Conservation (phyloP, 768 basidiomycete species). For the Leccinum rimulosum region DNA sequence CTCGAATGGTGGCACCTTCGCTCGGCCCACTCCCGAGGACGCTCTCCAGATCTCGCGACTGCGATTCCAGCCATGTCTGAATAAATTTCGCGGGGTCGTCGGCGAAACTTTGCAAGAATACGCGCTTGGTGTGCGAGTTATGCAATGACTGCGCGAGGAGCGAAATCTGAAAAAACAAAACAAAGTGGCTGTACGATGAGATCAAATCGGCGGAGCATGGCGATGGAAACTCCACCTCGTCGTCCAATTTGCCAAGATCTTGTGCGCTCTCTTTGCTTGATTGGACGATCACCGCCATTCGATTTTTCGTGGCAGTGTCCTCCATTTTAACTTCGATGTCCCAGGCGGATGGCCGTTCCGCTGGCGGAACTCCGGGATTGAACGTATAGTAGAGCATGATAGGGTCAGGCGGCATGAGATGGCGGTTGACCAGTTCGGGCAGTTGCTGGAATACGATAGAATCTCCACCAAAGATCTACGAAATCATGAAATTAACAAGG, state of each 20-base stretch:
- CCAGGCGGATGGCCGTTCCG: slow-evolving; percentile 75
- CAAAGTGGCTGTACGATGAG: slow-evolving; percentile 15
- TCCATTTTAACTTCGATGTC: slow-evolving; percentile 90
- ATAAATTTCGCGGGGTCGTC: slow-evolving; percentile 77
- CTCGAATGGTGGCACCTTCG: slow-evolving; percentile 75
- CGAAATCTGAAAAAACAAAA: slow-evolving; percentile 55
- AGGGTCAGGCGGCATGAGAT: slow-evolving; percentile 74
- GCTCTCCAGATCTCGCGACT: slow-evolving; percentile 87
- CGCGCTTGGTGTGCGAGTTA: slow-evolving; percentile 81
- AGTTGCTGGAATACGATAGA: slow-evolving; percentile 73
- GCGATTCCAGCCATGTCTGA: slow-evolving; percentile 88
- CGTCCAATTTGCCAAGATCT: slow-evolving; percentile 72
- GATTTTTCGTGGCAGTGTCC: slow-evolving; percentile 67
- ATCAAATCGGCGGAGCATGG: slow-evolving; percentile 8
- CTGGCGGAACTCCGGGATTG: slow-evolving; percentile 57
- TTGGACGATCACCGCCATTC: slow-evolving; percentile 69
- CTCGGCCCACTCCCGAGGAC: slow-evolving; percentile 85
- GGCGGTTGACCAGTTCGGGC: slow-evolving; percentile 83
- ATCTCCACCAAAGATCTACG: slow-evolving; percentile 71
- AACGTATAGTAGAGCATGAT: slow-evolving; percentile 75
- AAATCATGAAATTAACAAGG: background rate
- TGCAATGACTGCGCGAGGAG: slow-evolving; percentile 80
- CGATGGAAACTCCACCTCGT: slow-evolving; percentile 59
- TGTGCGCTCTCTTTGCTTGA: slow-evolving; percentile 69
- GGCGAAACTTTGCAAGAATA: slow-evolving; percentile 82